Conservation (phyloP, 257 asterid species). For the Nicotiana sylvestris region DNA sequence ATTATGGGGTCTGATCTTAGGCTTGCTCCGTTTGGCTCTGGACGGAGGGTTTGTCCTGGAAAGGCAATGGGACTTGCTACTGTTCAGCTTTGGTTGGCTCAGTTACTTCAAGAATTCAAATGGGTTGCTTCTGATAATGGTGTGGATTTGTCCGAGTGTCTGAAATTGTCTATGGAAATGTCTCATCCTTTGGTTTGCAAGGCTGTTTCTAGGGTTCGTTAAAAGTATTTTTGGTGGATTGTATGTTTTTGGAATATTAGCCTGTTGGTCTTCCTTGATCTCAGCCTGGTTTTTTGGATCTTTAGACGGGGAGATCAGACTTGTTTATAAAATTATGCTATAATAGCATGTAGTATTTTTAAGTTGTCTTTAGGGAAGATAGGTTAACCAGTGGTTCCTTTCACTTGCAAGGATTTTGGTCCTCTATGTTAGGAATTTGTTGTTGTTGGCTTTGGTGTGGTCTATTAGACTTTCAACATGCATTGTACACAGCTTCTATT, state of each 20-base stretch:
- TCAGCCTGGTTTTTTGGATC: conserved; percentile 24
- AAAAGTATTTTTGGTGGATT: neutral
- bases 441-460: conserved; percentile 17
- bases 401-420: neutral
- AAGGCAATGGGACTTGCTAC: conserved; percentile 56
- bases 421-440: conserved; percentile 4
- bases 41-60: conserved; percentile 76
- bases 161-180: conserved; percentile 66
- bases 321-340: conserved; percentile 14
- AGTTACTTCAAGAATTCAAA: conserved; percentile 43
- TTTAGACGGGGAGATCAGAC: conserved; percentile 13
- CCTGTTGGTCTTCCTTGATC: conserved; percentile 15
- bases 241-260: neutral
- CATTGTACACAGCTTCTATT: conserved; percentile 20
- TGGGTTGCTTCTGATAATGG: conserved; percentile 27
- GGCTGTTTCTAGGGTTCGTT: conserved; percentile 41
- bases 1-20: conserved; percentile 71
- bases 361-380: neutral
- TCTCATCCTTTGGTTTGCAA: conserved; percentile 56
- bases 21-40: conserved; percentile 69
- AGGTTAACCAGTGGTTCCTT: neutral
- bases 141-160: conserved; percentile 51
- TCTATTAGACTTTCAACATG: conserved; percentile 8
- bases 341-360: neutral
- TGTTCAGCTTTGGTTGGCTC: conserved; percentile 64